Evolutionary conservation across 176 grass and related monocot genomes (phyloP).

Genomic region (Oryza brachyantha): DNA sequence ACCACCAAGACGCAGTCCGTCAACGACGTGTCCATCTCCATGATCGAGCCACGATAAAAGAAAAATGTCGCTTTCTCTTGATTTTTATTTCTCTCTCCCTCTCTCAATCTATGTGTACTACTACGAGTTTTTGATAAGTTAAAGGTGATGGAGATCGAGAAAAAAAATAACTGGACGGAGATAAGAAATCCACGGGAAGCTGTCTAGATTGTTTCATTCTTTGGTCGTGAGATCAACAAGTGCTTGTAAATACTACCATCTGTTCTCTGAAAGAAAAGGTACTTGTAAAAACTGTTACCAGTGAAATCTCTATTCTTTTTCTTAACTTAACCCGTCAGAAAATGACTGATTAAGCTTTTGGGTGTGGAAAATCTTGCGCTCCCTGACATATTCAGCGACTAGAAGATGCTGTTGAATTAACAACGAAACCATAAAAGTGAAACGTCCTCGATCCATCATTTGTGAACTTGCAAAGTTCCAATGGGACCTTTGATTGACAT

Average conservation of each 20-base stretch:
- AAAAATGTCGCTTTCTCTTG: neutral
- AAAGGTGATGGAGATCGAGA: neutral
- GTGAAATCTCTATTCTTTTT: neutral
- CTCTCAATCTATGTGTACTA: neutral
- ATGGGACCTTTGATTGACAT: neutral
- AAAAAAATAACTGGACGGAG: neutral
- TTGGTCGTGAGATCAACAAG: neutral
- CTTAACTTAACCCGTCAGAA: neutral
- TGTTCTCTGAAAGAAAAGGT: neutral
- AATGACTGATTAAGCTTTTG: neutral
- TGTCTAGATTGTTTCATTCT: constrained; percentile 8
- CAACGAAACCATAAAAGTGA: neutral
- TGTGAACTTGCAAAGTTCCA: neutral
- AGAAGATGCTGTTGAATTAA: neutral
- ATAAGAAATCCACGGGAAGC: neutral
- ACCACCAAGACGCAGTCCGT: constrained; percentile 58
- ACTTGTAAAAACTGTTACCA: neutral
- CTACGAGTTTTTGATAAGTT: neutral
- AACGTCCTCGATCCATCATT: neutral
- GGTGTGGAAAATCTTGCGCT: neutral
- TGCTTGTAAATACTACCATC: neutral
- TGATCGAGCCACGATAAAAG: constrained; percentile 57
- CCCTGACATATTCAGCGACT: neutral
- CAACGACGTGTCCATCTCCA: constrained; percentile 75
- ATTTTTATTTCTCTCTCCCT: neutral